Evolutionary conservation across 169 alveolate species (phyloP).

Genomic region (Eimeria falciformis): DNA sequence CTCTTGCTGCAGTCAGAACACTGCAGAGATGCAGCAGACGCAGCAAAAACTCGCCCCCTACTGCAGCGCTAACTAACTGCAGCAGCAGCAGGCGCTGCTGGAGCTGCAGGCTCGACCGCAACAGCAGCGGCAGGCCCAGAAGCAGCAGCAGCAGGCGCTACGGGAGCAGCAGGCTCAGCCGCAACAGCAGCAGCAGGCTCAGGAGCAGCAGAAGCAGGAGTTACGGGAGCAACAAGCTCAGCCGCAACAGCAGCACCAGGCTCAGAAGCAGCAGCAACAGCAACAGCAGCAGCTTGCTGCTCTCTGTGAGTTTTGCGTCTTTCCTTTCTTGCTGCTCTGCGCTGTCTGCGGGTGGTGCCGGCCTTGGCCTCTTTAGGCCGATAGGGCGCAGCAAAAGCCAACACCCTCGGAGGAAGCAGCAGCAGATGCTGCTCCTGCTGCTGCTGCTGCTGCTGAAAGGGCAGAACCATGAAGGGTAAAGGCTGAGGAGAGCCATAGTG

Average conservation of each 20-base stretch:
- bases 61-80: not conserved
- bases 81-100: not conserved
- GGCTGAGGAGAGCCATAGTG: slow-evolving; percentile 16
- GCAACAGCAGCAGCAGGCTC: not conserved
- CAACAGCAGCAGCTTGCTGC: slow-evolving; percentile 6
- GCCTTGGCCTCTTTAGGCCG: slow-evolving; percentile 23
- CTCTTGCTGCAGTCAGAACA: not conserved
- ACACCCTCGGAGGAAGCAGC: slow-evolving; percentile 27
- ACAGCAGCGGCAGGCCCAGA: not conserved
- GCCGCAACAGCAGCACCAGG: not conserved
- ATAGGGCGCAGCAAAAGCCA: slow-evolving; percentile 30
- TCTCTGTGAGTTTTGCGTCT: slow-evolving; percentile 9
- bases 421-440: slow-evolving; percentile 7
- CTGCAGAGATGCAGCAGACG: not conserved
- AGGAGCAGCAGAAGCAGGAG: not conserved
- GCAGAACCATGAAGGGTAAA: slow-evolving; percentile 31
- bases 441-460: slow-evolving; percentile 36
- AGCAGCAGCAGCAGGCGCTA: not conserved
- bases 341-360: slow-evolving; percentile 6
- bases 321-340: slow-evolving; percentile 16
- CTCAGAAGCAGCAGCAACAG: slow-evolving; percentile 16
- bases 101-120: too few species aligned
- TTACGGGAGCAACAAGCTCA: not conserved
- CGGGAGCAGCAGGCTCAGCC: not conserved
- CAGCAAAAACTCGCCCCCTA: not conserved